Conservation (phyloP, 805 yeast genomes). For the Tetrapisispora fleetii region DNA sequence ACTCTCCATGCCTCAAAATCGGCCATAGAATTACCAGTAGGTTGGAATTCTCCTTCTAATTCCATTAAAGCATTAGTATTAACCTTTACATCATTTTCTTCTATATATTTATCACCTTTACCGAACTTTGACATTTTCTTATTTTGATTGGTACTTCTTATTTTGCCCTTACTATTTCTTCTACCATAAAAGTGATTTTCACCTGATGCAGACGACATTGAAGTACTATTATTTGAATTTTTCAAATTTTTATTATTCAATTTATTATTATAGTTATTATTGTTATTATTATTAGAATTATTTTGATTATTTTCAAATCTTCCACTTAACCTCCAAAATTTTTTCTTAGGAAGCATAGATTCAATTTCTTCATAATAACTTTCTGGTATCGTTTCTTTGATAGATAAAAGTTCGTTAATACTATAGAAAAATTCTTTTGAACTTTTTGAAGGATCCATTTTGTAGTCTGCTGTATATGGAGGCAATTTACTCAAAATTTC, state of each 20-base stretch:
- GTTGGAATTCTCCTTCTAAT: conserved; percentile 25
- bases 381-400: conserved; percentile 18
- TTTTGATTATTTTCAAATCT: conserved; percentile 13
- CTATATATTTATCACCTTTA: conserved; percentile 9
- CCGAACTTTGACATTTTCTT: conserved; percentile 7
- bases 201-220: conserved; percentile 4
- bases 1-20: conserved; percentile 36
- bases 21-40: conserved; percentile 29
- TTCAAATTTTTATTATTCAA: conserved; percentile 6
- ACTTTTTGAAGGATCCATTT: conserved; percentile 7
- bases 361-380: conserved; percentile 27
- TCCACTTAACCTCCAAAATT: conserved; percentile 40
- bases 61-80: conserved; percentile 28
- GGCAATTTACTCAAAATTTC: conserved; percentile 1
- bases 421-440: conserved; percentile 18
- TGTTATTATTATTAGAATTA: conserved; percentile 6
- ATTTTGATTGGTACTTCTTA: conserved; percentile 6
- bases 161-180: conserved; percentile 15
- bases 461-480: conserved; percentile 14
- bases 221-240: conserved; percentile 8
- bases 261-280: conserved; percentile 10
- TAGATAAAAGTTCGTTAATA: conserved; percentile 20
- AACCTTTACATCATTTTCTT: conserved; percentile 21
- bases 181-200: conserved; percentile 9
- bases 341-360: conserved; percentile 35